Evolutionary conservation across 1,284 basidiomycete genomes (phyloP), one percentile per base, ranked within the genome.

Genomic region (Ustilago xerochloae): DNA sequence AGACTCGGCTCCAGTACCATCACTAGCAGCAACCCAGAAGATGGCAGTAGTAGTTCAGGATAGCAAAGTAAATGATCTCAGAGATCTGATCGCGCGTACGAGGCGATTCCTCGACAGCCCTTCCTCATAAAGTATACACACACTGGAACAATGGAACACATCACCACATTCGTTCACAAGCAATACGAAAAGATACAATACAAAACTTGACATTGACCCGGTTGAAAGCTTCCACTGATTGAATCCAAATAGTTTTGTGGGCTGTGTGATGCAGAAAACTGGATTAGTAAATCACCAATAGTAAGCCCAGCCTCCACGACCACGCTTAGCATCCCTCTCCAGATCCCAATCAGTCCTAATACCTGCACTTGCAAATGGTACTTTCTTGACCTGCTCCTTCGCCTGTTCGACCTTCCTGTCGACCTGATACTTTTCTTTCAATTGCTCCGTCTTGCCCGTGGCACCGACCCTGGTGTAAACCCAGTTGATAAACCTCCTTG

Each of bases 281-380:
- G 9, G 39, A 20, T n/a, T n/a, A n/a, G n/a, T n/a, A n/a, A n/a
- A n/a, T 64, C 24, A 74, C 66, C 71, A 69, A n/a, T 68, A 36
- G 33, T 74, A 74, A 26, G 58, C 51, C 71, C 71, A 74, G 0
- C 78, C 78, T 20, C 71, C 78, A 3, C 48, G 24, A 0, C 76
- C 76, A 20, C 56, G 22, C 59, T 71, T 18, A 0, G 58, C 61
- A 55, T 80, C 78, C 6, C 66, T 50, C 16, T 72, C 59, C 0
- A 79, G 18, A 51, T 80, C 78, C 63, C 66, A 75, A 3, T 70
- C 61, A 7, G 78, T 79, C 26, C 78, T 48, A n/a, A 80, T 71
- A 6, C 78, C 78, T 2, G 77, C 75, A 26, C 56, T 69, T 13
- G 76, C 76, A 60, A 78, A 80, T 20, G 78, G 78, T 4, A 80